phyloP scores from a whole-genome alignment of 148 eudicot species.

The Spergularia bocconei region DNA sequence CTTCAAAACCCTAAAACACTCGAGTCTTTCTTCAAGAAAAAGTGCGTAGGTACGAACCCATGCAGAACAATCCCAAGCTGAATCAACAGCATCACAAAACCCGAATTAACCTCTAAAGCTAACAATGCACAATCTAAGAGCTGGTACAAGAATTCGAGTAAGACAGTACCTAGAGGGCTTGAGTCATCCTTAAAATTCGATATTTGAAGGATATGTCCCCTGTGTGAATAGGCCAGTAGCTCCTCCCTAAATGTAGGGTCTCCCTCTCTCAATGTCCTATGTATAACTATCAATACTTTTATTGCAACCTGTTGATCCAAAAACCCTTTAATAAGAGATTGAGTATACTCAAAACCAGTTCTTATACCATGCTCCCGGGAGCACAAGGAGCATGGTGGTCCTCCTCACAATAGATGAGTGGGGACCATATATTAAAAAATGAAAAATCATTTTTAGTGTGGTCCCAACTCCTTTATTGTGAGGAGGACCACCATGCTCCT shows the following conservation, averaged over 20 bases:
- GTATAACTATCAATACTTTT: slow-evolving; percentile 83
- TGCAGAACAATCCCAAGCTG: slow-evolving; percentile 99
- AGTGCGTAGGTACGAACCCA: slow-evolving; percentile 94
- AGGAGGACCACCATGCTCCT: too few relatives aligned
- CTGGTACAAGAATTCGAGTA: background rate
- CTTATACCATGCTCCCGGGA: too few relatives aligned
- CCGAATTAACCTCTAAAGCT: background rate
- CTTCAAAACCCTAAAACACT: slow-evolving; percentile 74
- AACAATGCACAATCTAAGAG: background rate
- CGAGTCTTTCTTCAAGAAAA: slow-evolving; percentile 88
- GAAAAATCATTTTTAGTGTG: too few relatives aligned
- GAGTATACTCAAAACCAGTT: background rate
- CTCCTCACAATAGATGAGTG: too few relatives aligned
- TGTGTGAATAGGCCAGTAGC: slow-evolving; percentile 62
- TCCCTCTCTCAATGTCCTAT: slow-evolving; percentile 86
- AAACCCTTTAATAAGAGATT: background rate
- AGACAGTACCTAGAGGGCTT: slow-evolving; percentile 72
- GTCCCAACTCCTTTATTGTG: too few relatives aligned
- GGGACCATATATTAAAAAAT: too few relatives aligned
- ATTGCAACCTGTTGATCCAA: slow-evolving; percentile 68
- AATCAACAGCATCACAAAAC: slow-evolving; percentile 9
- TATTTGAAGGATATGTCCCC: slow-evolving; percentile 73
- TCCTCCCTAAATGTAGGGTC: slow-evolving; percentile 96
- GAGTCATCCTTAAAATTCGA: slow-evolving; percentile 96
- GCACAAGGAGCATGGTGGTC: too few relatives aligned